phyloP scores from a whole-genome alignment of 1,139 yeast species.

The Blastobotrys ciferrii region DNA sequence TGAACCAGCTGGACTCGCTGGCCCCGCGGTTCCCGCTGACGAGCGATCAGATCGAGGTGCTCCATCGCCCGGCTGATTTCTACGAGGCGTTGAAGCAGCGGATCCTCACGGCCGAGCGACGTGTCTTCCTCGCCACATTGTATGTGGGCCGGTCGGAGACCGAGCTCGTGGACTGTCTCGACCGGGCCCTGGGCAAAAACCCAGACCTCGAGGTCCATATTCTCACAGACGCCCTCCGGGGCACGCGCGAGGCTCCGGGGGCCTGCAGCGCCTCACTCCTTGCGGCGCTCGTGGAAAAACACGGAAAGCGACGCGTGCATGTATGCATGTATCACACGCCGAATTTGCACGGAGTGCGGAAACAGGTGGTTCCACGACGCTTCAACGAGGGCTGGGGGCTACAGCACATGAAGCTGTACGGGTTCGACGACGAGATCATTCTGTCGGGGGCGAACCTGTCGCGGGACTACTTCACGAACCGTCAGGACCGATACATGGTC shows the following conservation, averaged over 20 bases:
- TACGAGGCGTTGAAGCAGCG: slow-evolving; percentile 50
- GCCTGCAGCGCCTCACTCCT: slow-evolving; percentile 74
- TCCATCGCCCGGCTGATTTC: slow-evolving; percentile 67
- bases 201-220: slow-evolving; percentile 65
- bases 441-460: slow-evolving; percentile 91
- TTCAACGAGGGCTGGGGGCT: slow-evolving; percentile 89
- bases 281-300: slow-evolving; percentile 62
- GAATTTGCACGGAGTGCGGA: slow-evolving; percentile 65
- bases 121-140: slow-evolving; percentile 79
- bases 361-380: slow-evolving; percentile 69
- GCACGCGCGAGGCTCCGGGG: slow-evolving; percentile 88
- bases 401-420: slow-evolving; percentile 97
- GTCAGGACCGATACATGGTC: slow-evolving; percentile 89
- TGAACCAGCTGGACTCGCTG: slow-evolving; percentile 54
- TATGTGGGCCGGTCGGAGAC: slow-evolving; percentile 82
- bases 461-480: slow-evolving; percentile 86
- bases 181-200: slow-evolving; percentile 54
- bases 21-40: slow-evolving; percentile 68
- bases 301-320: slow-evolving; percentile 69
- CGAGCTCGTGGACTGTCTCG: slow-evolving; percentile 49
- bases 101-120: slow-evolving; percentile 47
- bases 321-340: slow-evolving; percentile 90
- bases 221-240: slow-evolving; percentile 83
- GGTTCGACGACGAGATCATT: slow-evolving; percentile 86
- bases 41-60: slow-evolving; percentile 59